phyloP scores from a whole-genome alignment of 345 rosid genomes.

The Microthlaspi erraticum region DNA sequence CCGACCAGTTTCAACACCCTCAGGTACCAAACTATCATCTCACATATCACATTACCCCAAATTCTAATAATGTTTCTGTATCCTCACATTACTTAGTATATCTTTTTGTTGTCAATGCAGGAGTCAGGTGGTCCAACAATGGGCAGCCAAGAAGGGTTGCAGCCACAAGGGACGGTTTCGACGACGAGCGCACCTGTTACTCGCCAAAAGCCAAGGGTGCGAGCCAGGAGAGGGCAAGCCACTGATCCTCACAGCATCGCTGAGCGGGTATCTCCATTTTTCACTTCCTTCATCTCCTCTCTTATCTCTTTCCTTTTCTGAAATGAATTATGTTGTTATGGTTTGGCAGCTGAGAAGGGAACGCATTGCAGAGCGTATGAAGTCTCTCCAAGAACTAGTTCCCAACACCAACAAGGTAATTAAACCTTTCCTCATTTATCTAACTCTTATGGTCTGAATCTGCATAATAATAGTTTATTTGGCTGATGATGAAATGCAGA shows the following conservation, averaged over 20 bases:
- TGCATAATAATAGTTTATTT: constrained; percentile 6
- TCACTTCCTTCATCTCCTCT: not conserved
- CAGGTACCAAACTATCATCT: constrained; percentile 43
- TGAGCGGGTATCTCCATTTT: constrained; percentile 63
- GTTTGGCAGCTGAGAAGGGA: constrained; percentile 81
- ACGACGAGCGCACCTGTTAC: constrained; percentile 56
- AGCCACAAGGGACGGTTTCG: constrained; percentile 59
- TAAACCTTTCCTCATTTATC: not conserved
- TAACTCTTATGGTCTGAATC: constrained; percentile 1
- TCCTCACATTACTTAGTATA: not conserved
- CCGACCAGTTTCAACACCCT: constrained; percentile 69
- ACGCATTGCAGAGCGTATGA: constrained; percentile 98
- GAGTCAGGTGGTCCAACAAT: constrained; percentile 47
- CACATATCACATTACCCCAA: too few species aligned
- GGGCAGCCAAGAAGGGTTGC: constrained; percentile 52
- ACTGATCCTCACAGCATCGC: constrained; percentile 99
- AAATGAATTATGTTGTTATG: constrained; percentile 1
- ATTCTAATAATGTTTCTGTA: not conserved
- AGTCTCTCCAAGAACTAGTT: constrained; percentile 94
- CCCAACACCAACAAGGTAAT: constrained; percentile 96
- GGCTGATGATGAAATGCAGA: constrained; percentile 51
- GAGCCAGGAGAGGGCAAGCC: constrained; percentile 99
- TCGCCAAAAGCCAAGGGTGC: constrained; percentile 78
- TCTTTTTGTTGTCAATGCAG: constrained; percentile 29
- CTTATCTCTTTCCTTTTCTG: constrained; percentile 1